These are phyloP conservation scores for Mucor saturninus DNA, from an alignment of 371 early-diverging fungal species.

Conservation along the genomic window DNA sequence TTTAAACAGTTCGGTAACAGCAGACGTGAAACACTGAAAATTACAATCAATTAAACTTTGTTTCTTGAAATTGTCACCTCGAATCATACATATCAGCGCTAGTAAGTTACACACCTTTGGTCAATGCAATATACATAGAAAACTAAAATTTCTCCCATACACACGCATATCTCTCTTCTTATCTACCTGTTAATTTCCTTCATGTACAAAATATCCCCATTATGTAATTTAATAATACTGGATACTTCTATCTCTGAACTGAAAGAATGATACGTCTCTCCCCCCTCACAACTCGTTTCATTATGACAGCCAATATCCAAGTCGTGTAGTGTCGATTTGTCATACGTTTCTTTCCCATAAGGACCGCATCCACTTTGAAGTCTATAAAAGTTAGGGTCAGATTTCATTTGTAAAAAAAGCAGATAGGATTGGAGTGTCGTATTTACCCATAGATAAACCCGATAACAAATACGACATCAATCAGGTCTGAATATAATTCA, in stretches of 20 bases:
- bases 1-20: no score
- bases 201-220: conserved; percentile 69
- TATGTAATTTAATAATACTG: conserved; percentile 72
- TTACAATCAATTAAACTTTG: no score
- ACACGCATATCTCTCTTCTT: no score
- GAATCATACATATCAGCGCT: no score
- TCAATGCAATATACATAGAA: no score
- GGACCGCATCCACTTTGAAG: conserved; percentile 21
- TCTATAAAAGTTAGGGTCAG: neutral
- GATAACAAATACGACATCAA: conserved; percentile 89
- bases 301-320: neutral
- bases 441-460: conserved; percentile 75
- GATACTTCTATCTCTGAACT: conserved; percentile 37
- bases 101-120: no score
- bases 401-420: no score
- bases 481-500: conserved; percentile 92
- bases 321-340: conserved; percentile 8
- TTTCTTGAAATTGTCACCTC: no score
- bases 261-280: neutral
- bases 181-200: no score
- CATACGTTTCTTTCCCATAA: conserved; percentile 5
- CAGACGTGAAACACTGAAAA: no score
- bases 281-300: neutral
- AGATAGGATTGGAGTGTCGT: no score
- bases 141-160: no score